phyloP scores from a whole-genome alignment of 2,329 filamentous ascomycete species.

The Pyricularia sp. region DNA sequence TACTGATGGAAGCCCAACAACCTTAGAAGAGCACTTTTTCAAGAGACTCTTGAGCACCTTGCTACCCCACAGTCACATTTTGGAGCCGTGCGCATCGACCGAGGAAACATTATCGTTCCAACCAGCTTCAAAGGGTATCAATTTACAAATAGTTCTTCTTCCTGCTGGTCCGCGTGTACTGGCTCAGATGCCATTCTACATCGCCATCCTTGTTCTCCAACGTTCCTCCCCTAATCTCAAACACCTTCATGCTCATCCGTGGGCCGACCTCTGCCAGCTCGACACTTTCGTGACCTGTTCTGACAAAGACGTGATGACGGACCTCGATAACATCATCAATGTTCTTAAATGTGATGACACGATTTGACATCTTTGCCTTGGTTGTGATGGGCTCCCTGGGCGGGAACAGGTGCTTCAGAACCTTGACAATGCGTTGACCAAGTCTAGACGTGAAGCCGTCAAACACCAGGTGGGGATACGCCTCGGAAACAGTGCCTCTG shows the following conservation, averaged over 20 bases:
- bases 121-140: neutral
- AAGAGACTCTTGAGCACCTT: too few species aligned
- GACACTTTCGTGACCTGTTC: slow-evolving; percentile 82
- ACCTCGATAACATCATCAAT: slow-evolving; percentile 92
- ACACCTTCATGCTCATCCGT: slow-evolving; percentile 92
- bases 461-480: slow-evolving; percentile 90
- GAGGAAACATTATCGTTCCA: too few species aligned
- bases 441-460: slow-evolving; percentile 81
- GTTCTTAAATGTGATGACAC: slow-evolving; percentile 91
- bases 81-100: too few species aligned
- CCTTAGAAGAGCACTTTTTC: too few species aligned
- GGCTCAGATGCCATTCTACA: slow-evolving; percentile 91
- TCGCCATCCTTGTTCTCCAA: slow-evolving; percentile 93
- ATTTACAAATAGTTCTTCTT: slow-evolving; percentile 90
- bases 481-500: slow-evolving; percentile 81
- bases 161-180: slow-evolving; percentile 85
- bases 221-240: slow-evolving; percentile 86
- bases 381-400: slow-evolving; percentile 68
- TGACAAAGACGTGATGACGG: slow-evolving; percentile 81
- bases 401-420: slow-evolving; percentile 90
- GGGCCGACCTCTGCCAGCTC: slow-evolving; percentile 86
- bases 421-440: slow-evolving; percentile 75
- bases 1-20: too few species aligned
- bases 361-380: slow-evolving; percentile 69
- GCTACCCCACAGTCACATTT: too few species aligned